These are phyloP conservation scores for Coccomyxa sp. DNA, from an alignment of 139 green algal genomes.

Conservation along the genomic window DNA sequence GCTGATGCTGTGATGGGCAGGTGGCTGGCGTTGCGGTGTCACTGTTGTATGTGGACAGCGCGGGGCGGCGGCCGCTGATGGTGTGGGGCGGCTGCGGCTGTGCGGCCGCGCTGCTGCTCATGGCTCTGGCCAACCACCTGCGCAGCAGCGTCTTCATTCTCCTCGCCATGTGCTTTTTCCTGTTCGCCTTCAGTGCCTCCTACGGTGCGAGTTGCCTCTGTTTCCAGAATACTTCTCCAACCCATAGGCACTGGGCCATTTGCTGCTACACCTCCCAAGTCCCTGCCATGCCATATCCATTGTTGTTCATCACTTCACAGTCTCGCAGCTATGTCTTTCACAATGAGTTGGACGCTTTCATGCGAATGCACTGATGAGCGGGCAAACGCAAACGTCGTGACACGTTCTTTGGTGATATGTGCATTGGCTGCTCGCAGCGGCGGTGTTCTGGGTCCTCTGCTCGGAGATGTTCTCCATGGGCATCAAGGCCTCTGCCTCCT, in stretches of 20 bases:
- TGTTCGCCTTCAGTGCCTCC: conserved; percentile 62
- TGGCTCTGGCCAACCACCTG: conserved; percentile 28
- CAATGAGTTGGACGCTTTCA: no score
- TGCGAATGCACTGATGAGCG: no score
- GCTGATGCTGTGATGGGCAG: conserved; percentile 12
- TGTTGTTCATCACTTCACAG: no score
- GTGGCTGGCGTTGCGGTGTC: conserved; percentile 37
- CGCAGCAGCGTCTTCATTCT: conserved; percentile 32
- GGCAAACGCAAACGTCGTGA: no score
- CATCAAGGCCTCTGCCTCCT: conserved; percentile 51
- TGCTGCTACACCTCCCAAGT: no score
- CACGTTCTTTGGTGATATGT: no score
- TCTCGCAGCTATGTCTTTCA: no score
- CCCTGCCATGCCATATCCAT: no score
- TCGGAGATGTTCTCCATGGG: conserved; percentile 73
- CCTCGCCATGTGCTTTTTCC: conserved; percentile 67
- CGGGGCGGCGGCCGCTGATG: conserved; percentile 70
- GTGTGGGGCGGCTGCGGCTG: conserved; percentile 53
- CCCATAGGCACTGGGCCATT: no score
- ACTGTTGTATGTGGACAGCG: conserved; percentile 47
- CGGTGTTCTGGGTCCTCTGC: conserved; percentile 78
- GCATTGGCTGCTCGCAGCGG: conserved; percentile 18
- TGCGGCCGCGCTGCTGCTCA: conserved; percentile 18
- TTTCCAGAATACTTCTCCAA: no score
- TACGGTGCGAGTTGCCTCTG: conserved; percentile 10